Conservation (phyloP, 164 flowering plant genomes). For the Stephania cephalantha region DNA sequence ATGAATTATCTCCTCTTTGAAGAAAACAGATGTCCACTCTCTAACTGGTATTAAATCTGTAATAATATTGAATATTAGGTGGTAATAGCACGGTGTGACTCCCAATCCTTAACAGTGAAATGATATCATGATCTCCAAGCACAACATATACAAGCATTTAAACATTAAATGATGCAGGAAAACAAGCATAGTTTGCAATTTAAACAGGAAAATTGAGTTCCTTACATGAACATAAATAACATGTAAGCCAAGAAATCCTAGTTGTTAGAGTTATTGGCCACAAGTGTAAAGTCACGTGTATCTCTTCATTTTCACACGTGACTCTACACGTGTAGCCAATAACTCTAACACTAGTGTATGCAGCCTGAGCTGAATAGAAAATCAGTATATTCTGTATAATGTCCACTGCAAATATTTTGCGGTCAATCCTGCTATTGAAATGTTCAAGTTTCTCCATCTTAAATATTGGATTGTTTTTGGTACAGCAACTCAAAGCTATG, state of each 20-base stretch:
- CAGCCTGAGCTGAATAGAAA: neutral
- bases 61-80: neutral
- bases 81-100: neutral
- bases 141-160: neutral
- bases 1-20: neutral
- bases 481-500: neutral
- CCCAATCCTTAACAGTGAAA: neutral
- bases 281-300: too few species aligned
- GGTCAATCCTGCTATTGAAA: neutral
- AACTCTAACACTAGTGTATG: neutral
- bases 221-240: neutral
- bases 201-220: neutral
- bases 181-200: neutral
- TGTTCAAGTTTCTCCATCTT: neutral
- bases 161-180: neutral
- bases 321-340: too few species aligned
- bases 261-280: too few species aligned
- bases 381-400: neutral
- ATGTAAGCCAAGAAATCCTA: neutral
- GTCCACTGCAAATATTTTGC: neutral
- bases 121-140: neutral
- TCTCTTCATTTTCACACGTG: too few species aligned
- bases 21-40: neutral
- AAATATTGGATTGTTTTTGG: neutral
- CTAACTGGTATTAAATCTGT: neutral